Conservation (phyloP, 139 green algal species). For the Chlamydomonas incerta region DNA sequence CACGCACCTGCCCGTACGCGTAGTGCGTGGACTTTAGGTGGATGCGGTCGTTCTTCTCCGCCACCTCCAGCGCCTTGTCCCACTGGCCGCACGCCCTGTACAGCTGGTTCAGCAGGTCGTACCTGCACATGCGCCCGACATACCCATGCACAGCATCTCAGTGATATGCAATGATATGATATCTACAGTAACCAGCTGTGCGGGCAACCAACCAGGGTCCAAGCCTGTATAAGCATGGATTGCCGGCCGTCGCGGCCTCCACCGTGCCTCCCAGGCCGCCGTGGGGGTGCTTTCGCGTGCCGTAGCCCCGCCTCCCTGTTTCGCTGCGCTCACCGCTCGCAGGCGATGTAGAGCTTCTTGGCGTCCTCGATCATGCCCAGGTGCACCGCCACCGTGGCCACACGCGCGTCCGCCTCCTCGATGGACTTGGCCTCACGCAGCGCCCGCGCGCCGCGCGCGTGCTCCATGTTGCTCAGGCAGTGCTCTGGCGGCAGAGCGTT, state of each 20-base stretch:
- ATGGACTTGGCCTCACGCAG: slow-evolving; percentile 65
- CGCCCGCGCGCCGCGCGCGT: slow-evolving; percentile 65
- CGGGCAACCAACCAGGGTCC: no score
- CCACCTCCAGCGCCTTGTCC: slow-evolving; percentile 78
- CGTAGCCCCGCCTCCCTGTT: no score
- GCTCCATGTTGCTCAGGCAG: slow-evolving; percentile 86
- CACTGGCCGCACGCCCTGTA: slow-evolving; percentile 75
- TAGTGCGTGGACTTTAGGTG: slow-evolving; percentile 79
- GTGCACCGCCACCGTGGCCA: slow-evolving; percentile 79
- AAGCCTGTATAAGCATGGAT: no score
- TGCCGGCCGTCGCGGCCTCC: no score
- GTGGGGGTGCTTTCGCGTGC: no score
- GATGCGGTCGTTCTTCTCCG: slow-evolving; percentile 79
- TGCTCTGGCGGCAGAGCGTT: no score
- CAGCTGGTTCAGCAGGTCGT: slow-evolving; percentile 79
- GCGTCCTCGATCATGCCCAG: slow-evolving; percentile 80
- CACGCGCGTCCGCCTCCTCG: slow-evolving; percentile 75
- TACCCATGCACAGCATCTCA: no score
- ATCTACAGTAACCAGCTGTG: no score
- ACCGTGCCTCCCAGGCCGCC: no score
- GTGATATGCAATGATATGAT: no score
- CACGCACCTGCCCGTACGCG: slow-evolving; percentile 66
- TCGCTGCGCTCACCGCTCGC: slow-evolving; percentile 26
- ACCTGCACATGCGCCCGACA: slow-evolving; percentile 49
- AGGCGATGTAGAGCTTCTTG: slow-evolving; percentile 47